Percentiles rank a stretch among this genome's conserved stretches.
These are phyloP conservation scores for Cladosporium sphaerospermum DNA, from an alignment of 2,329 filamentous ascomycete genomes.

Conservation along the genomic window DNA sequence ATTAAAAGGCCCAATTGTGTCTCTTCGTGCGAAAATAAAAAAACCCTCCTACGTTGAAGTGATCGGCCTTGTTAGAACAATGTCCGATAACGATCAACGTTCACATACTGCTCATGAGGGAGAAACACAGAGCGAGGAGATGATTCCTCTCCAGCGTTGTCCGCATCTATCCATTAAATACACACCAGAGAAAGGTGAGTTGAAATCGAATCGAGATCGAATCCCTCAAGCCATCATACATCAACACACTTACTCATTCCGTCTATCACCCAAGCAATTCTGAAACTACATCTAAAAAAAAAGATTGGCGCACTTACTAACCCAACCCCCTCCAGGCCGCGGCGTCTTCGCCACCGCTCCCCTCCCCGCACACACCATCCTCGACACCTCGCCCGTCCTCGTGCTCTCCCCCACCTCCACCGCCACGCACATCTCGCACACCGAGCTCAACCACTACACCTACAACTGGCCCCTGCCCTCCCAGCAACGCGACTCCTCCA, in stretches of 20 bases:
- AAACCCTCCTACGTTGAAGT: not conserved
- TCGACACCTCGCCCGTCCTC: constrained; percentile 50
- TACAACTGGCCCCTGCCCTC: constrained; percentile 43
- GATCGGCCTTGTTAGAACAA: not conserved
- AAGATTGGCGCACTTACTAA: not conserved
- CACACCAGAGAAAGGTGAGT: constrained; percentile 6
- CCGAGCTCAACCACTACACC: constrained; percentile 50
- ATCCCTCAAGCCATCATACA: not conserved
- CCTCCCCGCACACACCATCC: constrained; percentile 43
- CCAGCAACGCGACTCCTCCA: constrained; percentile 13
- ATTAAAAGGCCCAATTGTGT: not conserved
- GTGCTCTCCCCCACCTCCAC: constrained; percentile 45
- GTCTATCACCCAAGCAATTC: not conserved
- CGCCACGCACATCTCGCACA: constrained; percentile 43
- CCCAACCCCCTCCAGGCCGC: constrained; percentile 37
- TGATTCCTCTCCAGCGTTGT: not conserved
- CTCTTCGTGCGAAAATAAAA: not conserved
- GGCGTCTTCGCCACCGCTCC: constrained; percentile 45
- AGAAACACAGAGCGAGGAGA: not conserved
- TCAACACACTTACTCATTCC: not conserved
- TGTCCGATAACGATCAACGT: not conserved
- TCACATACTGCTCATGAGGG: not conserved
- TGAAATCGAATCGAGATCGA: too few species aligned
- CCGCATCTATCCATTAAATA: constrained; percentile 1
- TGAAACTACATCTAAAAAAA: not conserved